Percentiles rank a stretch among this genome's conserved stretches.
These are phyloP conservation scores for Pelargonium cotyledonis DNA, from an alignment of 441 rosid species.

Conservation along the genomic window DNA sequence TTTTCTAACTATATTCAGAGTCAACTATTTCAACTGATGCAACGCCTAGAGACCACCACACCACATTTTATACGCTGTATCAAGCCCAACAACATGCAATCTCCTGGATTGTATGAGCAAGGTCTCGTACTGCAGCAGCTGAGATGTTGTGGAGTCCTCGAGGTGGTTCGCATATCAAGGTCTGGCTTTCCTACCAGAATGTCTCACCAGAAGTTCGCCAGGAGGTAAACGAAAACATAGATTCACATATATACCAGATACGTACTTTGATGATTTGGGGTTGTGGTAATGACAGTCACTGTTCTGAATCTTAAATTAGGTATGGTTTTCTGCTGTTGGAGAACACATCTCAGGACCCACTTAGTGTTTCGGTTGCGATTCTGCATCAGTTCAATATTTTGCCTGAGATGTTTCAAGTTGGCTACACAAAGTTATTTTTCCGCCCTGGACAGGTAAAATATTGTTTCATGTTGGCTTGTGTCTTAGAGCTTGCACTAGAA, in stretches of 20 bases:
- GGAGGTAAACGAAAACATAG: conserved; percentile 46
- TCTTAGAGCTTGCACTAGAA: too few species aligned
- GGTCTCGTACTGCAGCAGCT: conserved; percentile 90
- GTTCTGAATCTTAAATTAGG: conserved; percentile 37
- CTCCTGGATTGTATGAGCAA: conserved; percentile 86
- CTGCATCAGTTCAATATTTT: conserved; percentile 93
- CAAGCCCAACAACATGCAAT: conserved; percentile 82
- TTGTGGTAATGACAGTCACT: conserved; percentile 13
- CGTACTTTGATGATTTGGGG: conserved; percentile 11
- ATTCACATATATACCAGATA: neutral
- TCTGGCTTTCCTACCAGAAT: conserved; percentile 98
- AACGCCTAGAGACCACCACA: conserved; percentile 86
- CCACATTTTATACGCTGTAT: conserved; percentile 98
- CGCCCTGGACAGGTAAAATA: conserved; percentile 84
- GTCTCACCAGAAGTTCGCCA: conserved; percentile 92
- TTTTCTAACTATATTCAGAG: conserved; percentile 36
- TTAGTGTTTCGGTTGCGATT: conserved; percentile 92
- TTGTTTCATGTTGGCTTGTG: neutral
- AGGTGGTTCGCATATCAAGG: conserved; percentile 95
- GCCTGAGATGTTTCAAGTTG: conserved; percentile 99
- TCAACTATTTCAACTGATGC: conserved; percentile 96
- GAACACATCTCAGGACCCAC: conserved; percentile 77
- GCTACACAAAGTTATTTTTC: conserved; percentile 92
- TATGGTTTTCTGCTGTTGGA: conserved; percentile 94
- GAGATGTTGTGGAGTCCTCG: conserved; percentile 97